Evolutionary conservation across 1,284 basidiomycete species (phyloP).

Genomic region (Irpex sp.): DNA sequence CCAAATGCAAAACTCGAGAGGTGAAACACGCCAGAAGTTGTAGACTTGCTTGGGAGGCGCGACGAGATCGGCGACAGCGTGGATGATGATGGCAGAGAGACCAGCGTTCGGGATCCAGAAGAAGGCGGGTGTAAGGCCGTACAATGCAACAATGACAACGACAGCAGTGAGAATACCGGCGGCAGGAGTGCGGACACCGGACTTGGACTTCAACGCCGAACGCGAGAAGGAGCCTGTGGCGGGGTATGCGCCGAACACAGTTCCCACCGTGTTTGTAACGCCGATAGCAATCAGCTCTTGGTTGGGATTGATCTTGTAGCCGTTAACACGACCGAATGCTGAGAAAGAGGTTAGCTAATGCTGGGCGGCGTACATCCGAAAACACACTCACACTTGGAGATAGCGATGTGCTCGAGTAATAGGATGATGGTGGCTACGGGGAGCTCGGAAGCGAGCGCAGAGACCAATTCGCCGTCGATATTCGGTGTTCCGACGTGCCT

Average conservation of each 20-base stretch:
- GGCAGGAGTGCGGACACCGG: conserved; percentile 91
- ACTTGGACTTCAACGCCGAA: conserved; percentile 93
- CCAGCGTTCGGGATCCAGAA: conserved; percentile 81
- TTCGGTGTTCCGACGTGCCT: conserved; percentile 72
- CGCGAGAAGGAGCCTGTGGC: conserved; percentile 98
- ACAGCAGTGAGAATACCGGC: conserved; percentile 88
- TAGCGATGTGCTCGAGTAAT: conserved; percentile 95
- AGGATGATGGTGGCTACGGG: conserved; percentile 95
- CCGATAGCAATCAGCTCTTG: conserved; percentile 98
- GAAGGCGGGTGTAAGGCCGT: conserved; percentile 90
- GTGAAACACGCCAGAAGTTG: conserved; percentile 91
- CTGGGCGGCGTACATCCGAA: neutral
- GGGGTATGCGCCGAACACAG: conserved; percentile 89
- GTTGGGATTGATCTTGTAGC: conserved; percentile 97
- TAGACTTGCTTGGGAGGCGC: conserved; percentile 87
- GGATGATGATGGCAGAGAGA: conserved; percentile 93
- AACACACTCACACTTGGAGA: conserved; percentile 72
- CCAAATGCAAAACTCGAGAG: conserved; percentile 93
- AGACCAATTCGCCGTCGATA: conserved; percentile 65
- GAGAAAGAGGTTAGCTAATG: conserved; percentile 10
- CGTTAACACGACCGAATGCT: conserved; percentile 95
- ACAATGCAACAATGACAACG: conserved; percentile 90
- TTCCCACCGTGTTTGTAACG: conserved; percentile 87
- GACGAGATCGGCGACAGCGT: conserved; percentile 91
- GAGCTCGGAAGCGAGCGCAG: conserved; percentile 68